A percentile compares a stretch with the other conserved stretches of the same genome.
phyloP scores from a whole-genome alignment of 2,329 filamentous ascomycete species.

The Sordariomycetes sp. region DNA sequence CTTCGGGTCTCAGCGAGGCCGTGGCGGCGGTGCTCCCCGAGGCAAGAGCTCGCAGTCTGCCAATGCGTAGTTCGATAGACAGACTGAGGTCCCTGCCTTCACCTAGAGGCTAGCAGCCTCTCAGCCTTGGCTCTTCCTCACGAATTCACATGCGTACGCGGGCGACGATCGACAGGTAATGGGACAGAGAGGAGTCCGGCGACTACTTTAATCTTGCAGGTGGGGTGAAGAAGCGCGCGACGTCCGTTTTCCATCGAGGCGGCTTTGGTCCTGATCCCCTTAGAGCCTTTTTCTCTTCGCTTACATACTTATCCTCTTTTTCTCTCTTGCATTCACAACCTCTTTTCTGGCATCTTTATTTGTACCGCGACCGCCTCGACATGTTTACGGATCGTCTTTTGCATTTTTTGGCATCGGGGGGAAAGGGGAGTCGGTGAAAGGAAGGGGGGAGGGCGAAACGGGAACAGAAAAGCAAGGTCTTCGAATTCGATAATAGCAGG shows the following conservation, averaged over 20 bases:
- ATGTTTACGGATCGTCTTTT: neutral
- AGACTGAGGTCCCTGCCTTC: neutral
- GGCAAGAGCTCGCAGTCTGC: slow-evolving; percentile 50
- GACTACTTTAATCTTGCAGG: neutral
- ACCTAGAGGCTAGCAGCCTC: neutral
- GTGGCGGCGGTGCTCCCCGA: slow-evolving; percentile 54
- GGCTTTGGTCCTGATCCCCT: neutral
- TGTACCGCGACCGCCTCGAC: neutral
- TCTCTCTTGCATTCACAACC: neutral
- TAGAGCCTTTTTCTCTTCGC: neutral
- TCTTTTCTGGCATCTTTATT: neutral
- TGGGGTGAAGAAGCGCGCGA: neutral
- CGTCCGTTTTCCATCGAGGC: neutral
- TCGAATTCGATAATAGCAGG: neutral
- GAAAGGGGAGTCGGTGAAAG: neutral
- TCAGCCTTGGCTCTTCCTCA: neutral
- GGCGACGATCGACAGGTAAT: neutral
- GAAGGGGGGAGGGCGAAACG: neutral
- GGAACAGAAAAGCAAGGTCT: neutral
- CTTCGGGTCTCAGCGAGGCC: slow-evolving; percentile 47
- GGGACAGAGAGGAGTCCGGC: neutral
- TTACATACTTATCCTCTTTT: neutral
- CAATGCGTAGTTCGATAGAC: slow-evolving; percentile 29
- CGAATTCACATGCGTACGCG: neutral
- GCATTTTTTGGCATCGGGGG: neutral